A percentile compares a stretch with the other conserved stretches of the same genome.
Conservation (phyloP, 2,329 filamentous ascomycete genomes). For the Monilinia laxa region DNA sequence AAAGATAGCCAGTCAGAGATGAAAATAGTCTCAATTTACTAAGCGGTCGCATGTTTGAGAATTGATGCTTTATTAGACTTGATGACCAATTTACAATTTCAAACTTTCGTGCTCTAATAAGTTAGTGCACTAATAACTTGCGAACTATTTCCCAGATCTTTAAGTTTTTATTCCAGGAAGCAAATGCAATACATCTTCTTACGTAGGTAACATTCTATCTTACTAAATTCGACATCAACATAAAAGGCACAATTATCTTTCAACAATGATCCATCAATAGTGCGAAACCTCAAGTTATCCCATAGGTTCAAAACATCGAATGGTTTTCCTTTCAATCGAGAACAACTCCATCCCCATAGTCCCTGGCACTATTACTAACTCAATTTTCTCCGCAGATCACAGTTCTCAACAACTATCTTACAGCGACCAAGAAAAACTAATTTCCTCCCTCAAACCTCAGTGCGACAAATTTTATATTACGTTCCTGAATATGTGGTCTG, state of each 20-base stretch:
- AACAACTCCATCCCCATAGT: background rate
- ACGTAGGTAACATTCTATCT: no score
- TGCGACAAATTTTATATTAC: background rate
- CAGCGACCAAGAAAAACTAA: background rate
- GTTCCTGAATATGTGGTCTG: background rate
- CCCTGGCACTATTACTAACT: background rate
- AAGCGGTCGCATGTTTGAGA: no score
- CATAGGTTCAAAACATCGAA: background rate
- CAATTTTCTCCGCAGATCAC: background rate
- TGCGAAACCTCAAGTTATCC: no score
- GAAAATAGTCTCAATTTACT: background rate
- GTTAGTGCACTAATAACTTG: no score
- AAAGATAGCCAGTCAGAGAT: background rate
- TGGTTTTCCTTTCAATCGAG: background rate
- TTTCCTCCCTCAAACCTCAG: background rate
- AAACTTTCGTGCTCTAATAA: background rate
- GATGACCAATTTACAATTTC: background rate
- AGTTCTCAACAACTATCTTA: background rate
- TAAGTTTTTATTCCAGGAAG: background rate
- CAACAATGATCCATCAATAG: background rate
- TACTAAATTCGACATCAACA: background rate
- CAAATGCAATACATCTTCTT: background rate
- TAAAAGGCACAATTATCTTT: fast-evolving
- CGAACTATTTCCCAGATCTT: background rate
- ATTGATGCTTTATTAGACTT: background rate